phyloP scores from a whole-genome alignment of 1,139 yeast species.

The Taphrina populina region DNA sequence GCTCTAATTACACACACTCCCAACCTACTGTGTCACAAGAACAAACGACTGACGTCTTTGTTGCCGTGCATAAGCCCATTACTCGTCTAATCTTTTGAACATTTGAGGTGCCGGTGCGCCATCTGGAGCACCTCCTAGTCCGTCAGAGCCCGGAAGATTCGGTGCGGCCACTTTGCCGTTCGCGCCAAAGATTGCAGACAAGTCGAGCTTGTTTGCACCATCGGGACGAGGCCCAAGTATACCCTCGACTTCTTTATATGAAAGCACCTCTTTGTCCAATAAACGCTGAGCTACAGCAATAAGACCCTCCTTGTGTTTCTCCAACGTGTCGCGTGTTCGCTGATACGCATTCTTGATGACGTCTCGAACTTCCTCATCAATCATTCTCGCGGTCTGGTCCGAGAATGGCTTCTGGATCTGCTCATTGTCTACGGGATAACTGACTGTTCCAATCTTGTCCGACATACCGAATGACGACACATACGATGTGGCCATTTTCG shows the following conservation, averaged over 20 bases:
- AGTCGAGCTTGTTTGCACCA: conserved; percentile 27
- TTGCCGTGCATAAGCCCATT: too few species aligned
- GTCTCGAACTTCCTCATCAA: conserved; percentile 80
- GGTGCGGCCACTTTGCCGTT: conserved; percentile 23
- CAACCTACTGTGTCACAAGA: too few species aligned
- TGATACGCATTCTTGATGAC: conserved; percentile 76
- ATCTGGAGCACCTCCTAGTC: conserved; percentile 19
- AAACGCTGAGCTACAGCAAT: conserved; percentile 84
- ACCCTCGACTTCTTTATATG: conserved; percentile 86
- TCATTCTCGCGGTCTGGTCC: conserved; percentile 74
- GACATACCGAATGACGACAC: conserved; percentile 93
- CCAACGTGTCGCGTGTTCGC: conserved; percentile 64
- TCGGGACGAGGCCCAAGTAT: conserved; percentile 83
- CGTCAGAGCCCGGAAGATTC: conserved; percentile 23
- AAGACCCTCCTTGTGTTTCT: conserved; percentile 70
- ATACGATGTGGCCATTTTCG: conserved; percentile 90
- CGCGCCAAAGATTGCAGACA: conserved; percentile 28
- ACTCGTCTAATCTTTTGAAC: conserved; percentile 1
- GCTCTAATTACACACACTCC: too few species aligned
- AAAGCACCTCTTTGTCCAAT: conserved; percentile 76
- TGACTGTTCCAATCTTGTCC: conserved; percentile 72
- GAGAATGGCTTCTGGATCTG: conserved; percentile 82
- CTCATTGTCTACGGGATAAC: conserved; percentile 62
- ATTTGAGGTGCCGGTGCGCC: conserved; percentile 23
- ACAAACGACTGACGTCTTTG: too few species aligned